Conservation (phyloP, 2,329 filamentous ascomycete genomes). For the Claviceps humidiphila region DNA sequence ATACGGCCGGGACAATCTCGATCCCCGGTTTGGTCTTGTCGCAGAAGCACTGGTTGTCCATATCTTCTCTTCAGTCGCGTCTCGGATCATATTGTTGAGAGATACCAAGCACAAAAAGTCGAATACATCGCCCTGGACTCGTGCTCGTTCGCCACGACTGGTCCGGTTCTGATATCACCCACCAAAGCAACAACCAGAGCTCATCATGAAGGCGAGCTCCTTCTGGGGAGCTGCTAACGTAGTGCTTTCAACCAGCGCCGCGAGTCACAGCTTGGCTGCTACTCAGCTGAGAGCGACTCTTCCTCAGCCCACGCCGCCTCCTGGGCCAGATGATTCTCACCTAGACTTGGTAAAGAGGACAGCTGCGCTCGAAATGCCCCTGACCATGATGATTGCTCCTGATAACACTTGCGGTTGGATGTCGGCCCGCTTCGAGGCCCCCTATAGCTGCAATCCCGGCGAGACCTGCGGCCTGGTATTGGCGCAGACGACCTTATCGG, state of each 20-base stretch:
- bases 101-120: neutral
- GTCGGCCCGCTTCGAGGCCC: conserved; percentile 24
- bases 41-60: too few species aligned
- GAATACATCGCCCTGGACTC: neutral
- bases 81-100: neutral
- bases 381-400: conserved; percentile 23
- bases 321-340: conserved; percentile 20
- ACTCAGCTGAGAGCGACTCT: conserved; percentile 18
- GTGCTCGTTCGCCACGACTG: neutral
- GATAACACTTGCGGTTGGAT: conserved; percentile 40
- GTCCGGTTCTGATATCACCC: neutral
- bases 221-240: conserved; percentile 11
- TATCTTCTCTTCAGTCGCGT: too few species aligned
- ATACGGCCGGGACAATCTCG: neutral
- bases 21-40: neutral
- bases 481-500: conserved; percentile 14
- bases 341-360: neutral
- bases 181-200: neutral
- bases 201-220: conserved; percentile 17
- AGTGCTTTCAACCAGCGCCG: conserved; percentile 9
- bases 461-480: conserved; percentile 29
- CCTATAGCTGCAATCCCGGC: conserved; percentile 24
- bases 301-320: conserved; percentile 27
- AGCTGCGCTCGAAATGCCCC: neutral
- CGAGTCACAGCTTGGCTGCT: conserved; percentile 14